Percentiles rank a stretch among this genome's conserved stretches.
These are phyloP conservation scores for Meyerozyma sp. DNA, from an alignment of 1,139 yeast species.

Conservation along the genomic window DNA sequence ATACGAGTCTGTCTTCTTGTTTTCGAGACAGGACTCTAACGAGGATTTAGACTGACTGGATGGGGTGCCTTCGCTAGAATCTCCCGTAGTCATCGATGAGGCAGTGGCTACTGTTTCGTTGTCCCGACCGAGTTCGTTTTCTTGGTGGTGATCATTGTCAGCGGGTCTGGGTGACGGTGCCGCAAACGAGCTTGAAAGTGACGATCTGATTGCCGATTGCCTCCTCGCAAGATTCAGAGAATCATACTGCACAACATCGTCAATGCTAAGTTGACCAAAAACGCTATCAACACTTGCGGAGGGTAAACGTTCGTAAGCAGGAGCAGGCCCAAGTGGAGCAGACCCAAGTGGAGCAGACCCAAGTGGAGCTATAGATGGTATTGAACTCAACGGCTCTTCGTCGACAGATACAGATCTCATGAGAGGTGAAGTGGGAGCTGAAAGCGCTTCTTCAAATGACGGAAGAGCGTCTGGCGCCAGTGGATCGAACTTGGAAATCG, in stretches of 20 bases:
- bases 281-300: neutral
- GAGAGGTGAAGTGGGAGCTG: conserved; percentile 26
- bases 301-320: conserved; percentile 24
- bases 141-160: neutral
- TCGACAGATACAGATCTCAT: conserved; percentile 30
- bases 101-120: neutral
- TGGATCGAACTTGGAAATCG: conserved; percentile 25
- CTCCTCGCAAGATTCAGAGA: conserved; percentile 3
- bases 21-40: conserved; percentile 3
- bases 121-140: neutral
- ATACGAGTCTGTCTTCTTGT: neutral
- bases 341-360: conserved; percentile 31
- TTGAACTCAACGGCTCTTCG: conserved; percentile 32
- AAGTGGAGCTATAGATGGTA: conserved; percentile 26
- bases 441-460: conserved; percentile 54
- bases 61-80: neutral
- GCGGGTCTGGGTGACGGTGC: neutral
- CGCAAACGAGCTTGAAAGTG: conserved; percentile 23
- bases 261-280: conserved; percentile 15
- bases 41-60: conserved; percentile 5
- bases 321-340: conserved; percentile 33
- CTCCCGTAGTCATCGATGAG: neutral
- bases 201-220: conserved; percentile 17
- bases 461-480: conserved; percentile 37
- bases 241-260: conserved; percentile 15